phyloP scores from a whole-genome alignment of 192 early-diverging fungal species.

The Entophlyctis luteolus region DNA sequence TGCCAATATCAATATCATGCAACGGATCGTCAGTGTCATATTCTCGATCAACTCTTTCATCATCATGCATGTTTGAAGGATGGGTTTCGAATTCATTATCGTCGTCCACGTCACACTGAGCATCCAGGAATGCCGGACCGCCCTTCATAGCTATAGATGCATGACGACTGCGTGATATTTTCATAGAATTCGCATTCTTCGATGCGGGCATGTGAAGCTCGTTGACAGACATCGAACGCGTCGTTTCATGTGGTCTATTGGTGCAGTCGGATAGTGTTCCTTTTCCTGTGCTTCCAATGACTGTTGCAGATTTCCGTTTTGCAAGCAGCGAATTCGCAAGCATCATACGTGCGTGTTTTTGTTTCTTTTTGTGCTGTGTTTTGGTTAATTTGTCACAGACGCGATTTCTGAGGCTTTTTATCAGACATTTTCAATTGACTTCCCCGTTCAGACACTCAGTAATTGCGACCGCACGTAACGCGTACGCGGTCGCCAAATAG shows the following conservation, averaged over 20 bases:
- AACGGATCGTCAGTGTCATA: background rate
- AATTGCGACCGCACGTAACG: background rate
- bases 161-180: background rate
- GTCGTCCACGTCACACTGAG: background rate
- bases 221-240: no score
- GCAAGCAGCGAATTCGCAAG: background rate
- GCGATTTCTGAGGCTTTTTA: no score
- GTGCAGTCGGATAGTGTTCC: no score
- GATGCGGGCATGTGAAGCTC: no score
- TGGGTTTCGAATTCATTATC: no score
- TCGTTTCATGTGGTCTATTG: no score
- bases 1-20: background rate
- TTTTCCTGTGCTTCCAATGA: background rate
- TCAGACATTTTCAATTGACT: background rate
- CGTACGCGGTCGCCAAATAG: background rate
- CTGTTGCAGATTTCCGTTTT: background rate
- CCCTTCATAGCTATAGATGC: background rate
- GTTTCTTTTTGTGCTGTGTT: background rate
- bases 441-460: background rate
- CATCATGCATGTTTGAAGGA: no score
- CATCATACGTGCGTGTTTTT: background rate
- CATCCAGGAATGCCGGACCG: background rate
- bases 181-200: no score
- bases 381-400: background rate
- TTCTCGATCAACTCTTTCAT: slow-evolving; percentile 17